Conservation (phyloP, 140 eudicot species). For the Eryngium alpinum region DNA sequence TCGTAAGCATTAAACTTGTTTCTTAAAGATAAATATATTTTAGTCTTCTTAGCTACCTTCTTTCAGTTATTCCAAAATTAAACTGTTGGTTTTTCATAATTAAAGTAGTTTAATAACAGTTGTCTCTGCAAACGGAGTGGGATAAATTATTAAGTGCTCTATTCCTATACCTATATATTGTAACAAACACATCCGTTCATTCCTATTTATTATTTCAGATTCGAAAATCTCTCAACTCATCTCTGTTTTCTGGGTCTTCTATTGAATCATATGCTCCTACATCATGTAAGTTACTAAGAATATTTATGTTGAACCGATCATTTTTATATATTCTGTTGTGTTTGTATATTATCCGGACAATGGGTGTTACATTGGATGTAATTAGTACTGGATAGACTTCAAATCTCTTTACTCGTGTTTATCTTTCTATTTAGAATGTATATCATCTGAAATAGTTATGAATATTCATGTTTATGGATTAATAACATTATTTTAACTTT, state of each 20-base stretch:
- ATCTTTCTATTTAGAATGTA: neutral
- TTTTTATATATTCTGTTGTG: neutral
- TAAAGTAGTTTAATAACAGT: no score
- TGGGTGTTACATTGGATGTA: neutral
- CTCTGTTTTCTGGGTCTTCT: conserved; percentile 45
- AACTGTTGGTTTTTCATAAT: no score
- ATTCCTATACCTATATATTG: no score
- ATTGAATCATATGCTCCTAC: conserved; percentile 55
- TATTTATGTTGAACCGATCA: neutral
- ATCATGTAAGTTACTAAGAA: conserved; percentile 46
- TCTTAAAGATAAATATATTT: no score
- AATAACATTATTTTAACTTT: neutral
- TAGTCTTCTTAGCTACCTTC: no score
- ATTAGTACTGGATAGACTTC: neutral
- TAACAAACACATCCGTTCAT: conserved; percentile 87
- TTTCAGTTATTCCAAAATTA: no score
- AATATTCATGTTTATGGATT: neutral
- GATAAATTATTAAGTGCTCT: no score
- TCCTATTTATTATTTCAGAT: conserved; percentile 66
- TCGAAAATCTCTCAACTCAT: conserved; percentile 53
- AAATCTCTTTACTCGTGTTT: neutral
- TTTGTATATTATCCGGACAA: neutral
- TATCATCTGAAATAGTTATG: neutral
- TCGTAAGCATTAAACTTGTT: neutral
- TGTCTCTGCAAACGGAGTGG: no score